Evolutionary conservation across 169 alveolate species (phyloP).

Genomic region (Amoebophrya sp.): DNA sequence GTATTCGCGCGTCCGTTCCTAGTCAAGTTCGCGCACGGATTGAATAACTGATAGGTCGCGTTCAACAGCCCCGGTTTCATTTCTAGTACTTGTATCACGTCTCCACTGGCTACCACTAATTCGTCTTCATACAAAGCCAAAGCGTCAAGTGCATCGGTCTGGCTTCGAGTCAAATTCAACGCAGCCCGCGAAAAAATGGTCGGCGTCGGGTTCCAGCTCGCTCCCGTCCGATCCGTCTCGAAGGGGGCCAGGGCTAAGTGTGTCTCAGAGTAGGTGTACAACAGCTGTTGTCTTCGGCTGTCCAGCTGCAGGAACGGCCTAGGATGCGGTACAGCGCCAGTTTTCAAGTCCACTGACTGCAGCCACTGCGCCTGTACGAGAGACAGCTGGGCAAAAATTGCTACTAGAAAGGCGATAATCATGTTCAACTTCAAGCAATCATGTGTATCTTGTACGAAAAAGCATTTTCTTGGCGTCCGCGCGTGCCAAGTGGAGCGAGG

Average conservation of each 20-base stretch:
- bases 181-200: background rate
- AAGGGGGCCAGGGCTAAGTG: background rate
- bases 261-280: background rate
- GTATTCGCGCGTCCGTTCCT: background rate
- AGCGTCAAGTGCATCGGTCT: background rate
- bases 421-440: no score
- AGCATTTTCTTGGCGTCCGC: no score
- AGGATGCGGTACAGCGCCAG: background rate
- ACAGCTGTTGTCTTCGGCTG: background rate
- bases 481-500: no score
- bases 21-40: background rate
- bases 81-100: background rate
- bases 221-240: background rate
- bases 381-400: background rate
- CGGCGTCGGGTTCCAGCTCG: background rate
- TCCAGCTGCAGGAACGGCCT: background rate
- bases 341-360: background rate
- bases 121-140: background rate
- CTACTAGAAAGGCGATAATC: background rate
- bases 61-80: background rate
- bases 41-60: background rate
- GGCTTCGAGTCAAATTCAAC: background rate
- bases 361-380: background rate
- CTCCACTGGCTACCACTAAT: background rate
- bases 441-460: no score